A percentile compares a stretch with the other conserved stretches of the same genome.
Evolutionary conservation across 768 basidiomycete genomes (phyloP).

Genomic region (Xerocomus brunneocitrinus): DNA sequence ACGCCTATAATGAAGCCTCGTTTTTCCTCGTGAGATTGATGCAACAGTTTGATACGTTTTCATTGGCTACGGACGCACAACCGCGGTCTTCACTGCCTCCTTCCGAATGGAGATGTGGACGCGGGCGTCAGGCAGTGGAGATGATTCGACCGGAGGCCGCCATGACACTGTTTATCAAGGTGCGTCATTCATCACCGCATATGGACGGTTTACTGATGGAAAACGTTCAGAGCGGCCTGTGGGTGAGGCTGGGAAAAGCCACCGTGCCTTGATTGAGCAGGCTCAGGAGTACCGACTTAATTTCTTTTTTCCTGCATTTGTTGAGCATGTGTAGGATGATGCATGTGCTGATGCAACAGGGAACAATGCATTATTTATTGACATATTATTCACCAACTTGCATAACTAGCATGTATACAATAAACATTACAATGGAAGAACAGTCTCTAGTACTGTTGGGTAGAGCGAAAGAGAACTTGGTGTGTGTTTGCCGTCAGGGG

Average conservation of each 20-base stretch:
- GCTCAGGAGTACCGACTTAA: neutral
- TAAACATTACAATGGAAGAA: neutral
- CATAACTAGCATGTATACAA: conserved; percentile 2
- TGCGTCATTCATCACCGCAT: conserved; percentile 27
- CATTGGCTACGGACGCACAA: conserved; percentile 57
- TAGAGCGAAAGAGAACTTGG: neutral
- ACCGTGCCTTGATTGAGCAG: conserved; percentile 11
- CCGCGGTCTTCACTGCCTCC: conserved; percentile 62
- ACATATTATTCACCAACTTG: conserved; percentile 6
- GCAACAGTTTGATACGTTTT: conserved; percentile 58
- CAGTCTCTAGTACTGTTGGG: neutral
- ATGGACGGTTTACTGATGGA: conserved; percentile 2
- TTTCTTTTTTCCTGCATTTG: neutral
- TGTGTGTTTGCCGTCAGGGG: neutral
- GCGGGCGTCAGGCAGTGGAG: conserved; percentile 51
- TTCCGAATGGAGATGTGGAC: conserved; percentile 43
- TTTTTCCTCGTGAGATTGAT: conserved; percentile 66
- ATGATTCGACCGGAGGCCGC: conserved; percentile 59
- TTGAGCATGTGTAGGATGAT: neutral
- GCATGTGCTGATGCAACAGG: neutral
- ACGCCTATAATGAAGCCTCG: conserved; percentile 73
- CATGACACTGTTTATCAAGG: conserved; percentile 65
- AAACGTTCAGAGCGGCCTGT: conserved; percentile 47
- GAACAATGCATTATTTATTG: conserved; percentile 11
- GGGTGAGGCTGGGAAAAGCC: conserved; percentile 45